Evolutionary conservation across 1,284 basidiomycete species (phyloP).

Genomic region (Sporisorium reilianum): DNA sequence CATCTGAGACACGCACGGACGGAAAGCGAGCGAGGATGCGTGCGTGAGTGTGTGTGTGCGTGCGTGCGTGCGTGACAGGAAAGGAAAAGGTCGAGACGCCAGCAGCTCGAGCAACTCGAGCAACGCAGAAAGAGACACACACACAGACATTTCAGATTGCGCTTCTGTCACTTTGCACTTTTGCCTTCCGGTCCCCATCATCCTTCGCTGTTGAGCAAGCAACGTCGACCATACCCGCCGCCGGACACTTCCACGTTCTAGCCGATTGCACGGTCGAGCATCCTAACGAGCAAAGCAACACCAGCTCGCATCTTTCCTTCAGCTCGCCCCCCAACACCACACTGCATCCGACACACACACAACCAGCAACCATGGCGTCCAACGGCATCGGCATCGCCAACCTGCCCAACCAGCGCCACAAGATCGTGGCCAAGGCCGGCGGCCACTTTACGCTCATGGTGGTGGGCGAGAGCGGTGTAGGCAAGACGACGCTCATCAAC

Average conservation of each 20-base stretch:
- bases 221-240: not conserved
- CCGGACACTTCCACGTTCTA: no score
- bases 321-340: not conserved
- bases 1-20: conserved; percentile 45
- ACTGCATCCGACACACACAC: not conserved
- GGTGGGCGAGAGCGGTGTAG: conserved; percentile 79
- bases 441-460: conserved; percentile 99
- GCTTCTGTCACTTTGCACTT: not conserved
- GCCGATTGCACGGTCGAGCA: not conserved
- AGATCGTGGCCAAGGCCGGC: conserved; percentile 87
- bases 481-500: conserved; percentile 79
- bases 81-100: not conserved
- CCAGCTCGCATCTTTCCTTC: not conserved
- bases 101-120: conserved; percentile 4
- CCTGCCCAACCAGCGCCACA: conserved; percentile 86
- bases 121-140: conserved; percentile 1
- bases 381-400: conserved; percentile 78
- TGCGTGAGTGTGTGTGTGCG: conserved; percentile 26
- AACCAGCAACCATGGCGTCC: conserved; percentile 42
- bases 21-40: conserved; percentile 3
- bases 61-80: conserved; percentile 16
- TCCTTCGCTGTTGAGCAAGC: not conserved
- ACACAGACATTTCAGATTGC: not conserved
- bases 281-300: not conserved
- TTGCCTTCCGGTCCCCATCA: conserved; percentile 2